These are phyloP conservation scores for Microbotryomycetes sp. DNA, from an alignment of 1,284 basidiomycete species.

Conservation along the genomic window DNA sequence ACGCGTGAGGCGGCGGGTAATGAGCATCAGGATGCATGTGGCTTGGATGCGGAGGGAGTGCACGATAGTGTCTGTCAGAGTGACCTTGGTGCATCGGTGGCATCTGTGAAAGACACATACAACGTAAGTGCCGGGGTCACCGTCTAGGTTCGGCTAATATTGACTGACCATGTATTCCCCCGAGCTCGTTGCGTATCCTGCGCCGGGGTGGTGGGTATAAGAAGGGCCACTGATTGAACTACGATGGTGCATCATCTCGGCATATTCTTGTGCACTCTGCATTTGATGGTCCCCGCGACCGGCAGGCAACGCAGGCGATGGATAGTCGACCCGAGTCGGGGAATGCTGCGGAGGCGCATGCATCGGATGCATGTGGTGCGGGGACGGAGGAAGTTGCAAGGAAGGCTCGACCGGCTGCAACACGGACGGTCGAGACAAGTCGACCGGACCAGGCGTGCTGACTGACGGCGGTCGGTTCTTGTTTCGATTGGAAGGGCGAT, in stretches of 20 bases:
- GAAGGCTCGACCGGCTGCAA: background rate
- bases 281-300: background rate
- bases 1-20: no score
- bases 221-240: background rate
- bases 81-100: background rate
- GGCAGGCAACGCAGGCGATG: slow-evolving; percentile 5
- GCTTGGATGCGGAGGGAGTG: background rate
- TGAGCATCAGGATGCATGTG: background rate
- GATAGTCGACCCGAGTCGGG: slow-evolving; percentile 7
- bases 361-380: slow-evolving; percentile 13
- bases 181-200: background rate
- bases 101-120: background rate
- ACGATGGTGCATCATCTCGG: slow-evolving; percentile 25
- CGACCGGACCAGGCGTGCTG: slow-evolving; percentile 38
- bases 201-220: background rate
- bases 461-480: slow-evolving; percentile 19
- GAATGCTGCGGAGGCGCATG: slow-evolving; percentile 10
- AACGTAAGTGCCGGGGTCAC: no score
- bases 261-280: slow-evolving; percentile 17
- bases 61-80: background rate
- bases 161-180: background rate
- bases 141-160: background rate
- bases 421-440: background rate
- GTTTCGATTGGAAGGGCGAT: slow-evolving; percentile 13
- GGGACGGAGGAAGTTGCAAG: slow-evolving; percentile 3